A percentile compares a stretch with the other conserved stretches of the same genome.
These are phyloP conservation scores for Allantophomopsis lycopodina DNA, from an alignment of 2,329 filamentous ascomycete species.

Conservation along the genomic window DNA sequence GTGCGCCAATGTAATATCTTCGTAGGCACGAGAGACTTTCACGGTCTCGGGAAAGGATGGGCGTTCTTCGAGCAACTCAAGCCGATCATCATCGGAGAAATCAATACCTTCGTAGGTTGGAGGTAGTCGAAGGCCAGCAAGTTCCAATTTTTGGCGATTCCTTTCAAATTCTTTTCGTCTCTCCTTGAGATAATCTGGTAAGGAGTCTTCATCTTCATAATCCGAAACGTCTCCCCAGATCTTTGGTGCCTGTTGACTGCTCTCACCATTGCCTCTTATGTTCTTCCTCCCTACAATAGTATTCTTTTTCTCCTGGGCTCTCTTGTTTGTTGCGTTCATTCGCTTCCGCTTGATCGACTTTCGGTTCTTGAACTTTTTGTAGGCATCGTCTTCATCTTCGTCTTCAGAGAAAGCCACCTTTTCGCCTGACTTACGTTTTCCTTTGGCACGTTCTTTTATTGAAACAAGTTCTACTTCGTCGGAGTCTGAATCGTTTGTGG, in stretches of 20 bases:
- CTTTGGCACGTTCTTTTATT: constrained; percentile 3
- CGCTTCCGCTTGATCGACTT: constrained; percentile 38
- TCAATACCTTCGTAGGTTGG: constrained; percentile 64
- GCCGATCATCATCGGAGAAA: constrained; percentile 57
- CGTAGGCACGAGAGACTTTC: constrained; percentile 54
- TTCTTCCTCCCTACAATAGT: constrained; percentile 8
- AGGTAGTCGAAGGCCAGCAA: constrained; percentile 60
- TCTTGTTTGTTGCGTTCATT: constrained; percentile 29
- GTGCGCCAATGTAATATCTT: constrained; percentile 60
- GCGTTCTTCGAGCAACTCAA: constrained; percentile 50
- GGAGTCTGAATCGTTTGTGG: too few relatives aligned
- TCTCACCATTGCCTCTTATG: constrained; percentile 10
- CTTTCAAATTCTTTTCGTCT: constrained; percentile 59
- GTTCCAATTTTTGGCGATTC: constrained; percentile 40
- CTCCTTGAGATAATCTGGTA: constrained; percentile 61
- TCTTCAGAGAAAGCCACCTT: constrained; percentile 33
- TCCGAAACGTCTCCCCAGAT: constrained; percentile 15
- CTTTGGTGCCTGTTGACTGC: constrained; percentile 10
- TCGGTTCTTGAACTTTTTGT: constrained; percentile 49
- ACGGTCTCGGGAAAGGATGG: constrained; percentile 51
- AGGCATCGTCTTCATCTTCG: constrained; percentile 46
- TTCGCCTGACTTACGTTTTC: constrained; percentile 12
- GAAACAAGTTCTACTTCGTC: constrained; percentile 3
- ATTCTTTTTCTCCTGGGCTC: constrained; percentile 30
- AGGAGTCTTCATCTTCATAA: constrained; percentile 15